Conservation (phyloP, 129 eudicot species). For the Flaveria robusta region DNA sequence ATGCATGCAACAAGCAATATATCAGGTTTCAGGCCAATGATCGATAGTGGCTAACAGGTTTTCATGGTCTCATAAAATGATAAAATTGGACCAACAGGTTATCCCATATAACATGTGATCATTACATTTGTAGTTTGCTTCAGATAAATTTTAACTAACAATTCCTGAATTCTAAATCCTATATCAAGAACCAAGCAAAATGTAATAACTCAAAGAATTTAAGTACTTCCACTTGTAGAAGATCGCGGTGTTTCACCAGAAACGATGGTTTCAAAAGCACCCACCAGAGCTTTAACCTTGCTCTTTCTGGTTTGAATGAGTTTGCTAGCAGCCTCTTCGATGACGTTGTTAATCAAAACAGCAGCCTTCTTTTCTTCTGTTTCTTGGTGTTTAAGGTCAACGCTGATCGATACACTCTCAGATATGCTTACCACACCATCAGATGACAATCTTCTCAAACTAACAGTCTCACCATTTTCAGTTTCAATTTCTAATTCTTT, state of each 20-base stretch:
- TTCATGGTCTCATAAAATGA: constrained; percentile 37
- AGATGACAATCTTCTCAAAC: constrained; percentile 40
- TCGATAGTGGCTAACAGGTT: constrained; percentile 14
- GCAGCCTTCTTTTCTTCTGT: constrained; percentile 39
- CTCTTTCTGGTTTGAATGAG: constrained; percentile 58
- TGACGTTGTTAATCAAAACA: constrained; percentile 47
- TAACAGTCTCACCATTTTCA: constrained; percentile 18
- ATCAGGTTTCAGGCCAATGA: background rate
- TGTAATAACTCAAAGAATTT: background rate
- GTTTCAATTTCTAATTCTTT: constrained; percentile 35
- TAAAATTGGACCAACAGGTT: constrained; percentile 29
- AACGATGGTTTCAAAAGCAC: constrained; percentile 65
- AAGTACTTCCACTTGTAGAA: constrained; percentile 20
- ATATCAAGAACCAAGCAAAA: background rate
- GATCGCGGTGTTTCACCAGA: constrained; percentile 13
- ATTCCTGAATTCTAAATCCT: background rate
- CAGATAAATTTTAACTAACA: background rate
- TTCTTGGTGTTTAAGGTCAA: constrained; percentile 58
- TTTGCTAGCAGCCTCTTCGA: constrained; percentile 72
- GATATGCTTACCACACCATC: constrained; percentile 21
- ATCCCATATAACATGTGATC: background rate
- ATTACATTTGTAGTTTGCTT: background rate
- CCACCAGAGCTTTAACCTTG: constrained; percentile 86
- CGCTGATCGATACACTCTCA: constrained; percentile 21
- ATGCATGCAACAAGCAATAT: constrained; percentile 8